A percentile compares a stretch with the other conserved stretches of the same genome.
Evolutionary conservation across 768 basidiomycete species (phyloP).

Genomic region (Calocybe indica): DNA sequence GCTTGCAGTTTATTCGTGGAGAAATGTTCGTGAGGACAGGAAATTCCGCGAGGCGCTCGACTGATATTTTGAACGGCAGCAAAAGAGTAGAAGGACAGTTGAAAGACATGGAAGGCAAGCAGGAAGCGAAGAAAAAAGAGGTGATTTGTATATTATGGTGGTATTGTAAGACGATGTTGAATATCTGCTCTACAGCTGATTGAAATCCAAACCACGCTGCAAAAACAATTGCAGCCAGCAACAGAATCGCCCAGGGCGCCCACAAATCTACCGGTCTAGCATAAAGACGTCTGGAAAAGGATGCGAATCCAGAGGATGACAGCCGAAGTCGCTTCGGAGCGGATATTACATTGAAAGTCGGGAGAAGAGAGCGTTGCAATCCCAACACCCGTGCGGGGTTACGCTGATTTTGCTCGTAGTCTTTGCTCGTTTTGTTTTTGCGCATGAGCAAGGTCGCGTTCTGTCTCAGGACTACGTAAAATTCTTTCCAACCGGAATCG

Average conservation of each 20-base stretch:
- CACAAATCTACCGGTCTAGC: too few species aligned
- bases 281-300: too few species aligned
- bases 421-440: slow-evolving; percentile 10
- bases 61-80: slow-evolving; percentile 14
- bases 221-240: slow-evolving; percentile 29
- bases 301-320: too few species aligned
- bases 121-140: slow-evolving; percentile 81
- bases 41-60: too few species aligned
- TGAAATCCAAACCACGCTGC: slow-evolving; percentile 57
- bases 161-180: neutral
- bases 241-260: slow-evolving; percentile 1
- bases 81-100: slow-evolving; percentile 80
- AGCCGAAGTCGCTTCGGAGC: too few species aligned
- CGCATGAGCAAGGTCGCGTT: slow-evolving; percentile 39
- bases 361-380: too few species aligned
- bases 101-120: slow-evolving; percentile 68
- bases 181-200: slow-evolving; percentile 42
- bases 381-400: neutral
- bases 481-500: slow-evolving; percentile 67
- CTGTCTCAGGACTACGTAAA: slow-evolving; percentile 61
- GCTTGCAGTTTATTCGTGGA: slow-evolving; percentile 79
- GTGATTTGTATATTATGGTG: slow-evolving; percentile 31
- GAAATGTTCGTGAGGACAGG: slow-evolving; percentile 64
- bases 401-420: slow-evolving; percentile 5
- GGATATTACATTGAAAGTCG: too few species aligned